These are phyloP conservation scores for Ceratorhiza oryzae-sativae DNA, from an alignment of 1,284 basidiomycete species.

Conservation along the genomic window DNA sequence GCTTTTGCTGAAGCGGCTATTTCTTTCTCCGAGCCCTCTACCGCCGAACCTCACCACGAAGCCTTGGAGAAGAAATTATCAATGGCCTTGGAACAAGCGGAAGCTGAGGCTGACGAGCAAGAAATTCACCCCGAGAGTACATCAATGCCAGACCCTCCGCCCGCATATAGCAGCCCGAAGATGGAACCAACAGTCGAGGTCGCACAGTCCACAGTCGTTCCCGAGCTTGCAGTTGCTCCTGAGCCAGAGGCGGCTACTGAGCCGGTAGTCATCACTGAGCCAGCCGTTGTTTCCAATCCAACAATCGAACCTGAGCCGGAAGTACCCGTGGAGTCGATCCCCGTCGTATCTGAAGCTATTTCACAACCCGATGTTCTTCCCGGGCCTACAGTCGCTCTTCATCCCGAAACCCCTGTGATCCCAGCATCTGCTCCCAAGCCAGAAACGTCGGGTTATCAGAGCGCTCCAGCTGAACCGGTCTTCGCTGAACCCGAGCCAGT, in stretches of 20 bases:
- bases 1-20: neutral
- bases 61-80: slow-evolving; percentile 14
- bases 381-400: neutral
- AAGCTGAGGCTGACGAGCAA: neutral
- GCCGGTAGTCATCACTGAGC: neutral
- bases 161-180: slow-evolving; percentile 11
- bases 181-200: slow-evolving; percentile 1
- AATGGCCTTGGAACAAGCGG: neutral
- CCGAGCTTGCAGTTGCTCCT: neutral
- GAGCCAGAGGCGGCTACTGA: neutral
- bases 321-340: neutral
- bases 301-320: neutral
- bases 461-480: neutral
- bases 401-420: neutral
- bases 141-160: slow-evolving; percentile 4
- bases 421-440: neutral
- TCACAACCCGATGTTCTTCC: neutral
- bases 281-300: neutral
- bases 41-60: neutral
- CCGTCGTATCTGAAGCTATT: neutral
- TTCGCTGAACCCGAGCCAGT: neutral
- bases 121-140: slow-evolving; percentile 6
- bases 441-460: neutral
- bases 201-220: neutral
- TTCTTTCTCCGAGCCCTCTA: neutral